Percentiles rank a stretch among this genome's conserved stretches.
phyloP scores from a whole-genome alignment of 2,329 filamentous ascomycete species.

The Purpureocillium takamizusanense region DNA sequence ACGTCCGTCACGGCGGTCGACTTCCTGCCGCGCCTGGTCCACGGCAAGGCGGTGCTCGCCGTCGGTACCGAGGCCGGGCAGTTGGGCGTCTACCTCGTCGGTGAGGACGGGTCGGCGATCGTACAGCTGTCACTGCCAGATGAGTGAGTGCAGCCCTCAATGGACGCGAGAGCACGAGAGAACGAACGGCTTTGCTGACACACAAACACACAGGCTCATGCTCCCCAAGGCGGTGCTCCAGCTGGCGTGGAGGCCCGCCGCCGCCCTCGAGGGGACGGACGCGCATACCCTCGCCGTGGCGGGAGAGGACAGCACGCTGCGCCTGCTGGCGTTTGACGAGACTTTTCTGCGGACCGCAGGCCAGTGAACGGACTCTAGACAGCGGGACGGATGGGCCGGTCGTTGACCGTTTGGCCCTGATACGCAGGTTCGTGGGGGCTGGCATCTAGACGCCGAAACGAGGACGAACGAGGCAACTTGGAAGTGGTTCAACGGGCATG shows the following conservation, averaged over 20 bases:
- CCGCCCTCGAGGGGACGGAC: neutral
- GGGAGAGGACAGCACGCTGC: neutral
- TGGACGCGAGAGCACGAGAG: no score
- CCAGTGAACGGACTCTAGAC: no score
- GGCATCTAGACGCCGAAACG: no score
- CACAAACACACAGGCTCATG: constrained; percentile 14
- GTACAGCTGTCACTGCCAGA: constrained; percentile 23
- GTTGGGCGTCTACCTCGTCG: constrained; percentile 34
- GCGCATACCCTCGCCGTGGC: neutral
- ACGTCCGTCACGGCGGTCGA: constrained; percentile 64
- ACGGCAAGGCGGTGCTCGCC: constrained; percentile 34
- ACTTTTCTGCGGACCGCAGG: neutral
- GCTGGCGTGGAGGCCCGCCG: constrained; percentile 57
- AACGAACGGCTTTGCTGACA: no score
- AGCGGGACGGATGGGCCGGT: no score
- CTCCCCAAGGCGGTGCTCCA: constrained; percentile 59
- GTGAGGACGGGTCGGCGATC: constrained; percentile 26
- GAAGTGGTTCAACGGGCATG: no score
- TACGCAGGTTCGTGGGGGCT: no score
- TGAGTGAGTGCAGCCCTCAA: constrained; percentile 33
- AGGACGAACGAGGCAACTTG: no score
- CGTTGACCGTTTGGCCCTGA: no score
- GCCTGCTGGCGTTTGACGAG: neutral
- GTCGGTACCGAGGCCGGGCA: constrained; percentile 48
- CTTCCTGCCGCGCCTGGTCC: constrained; percentile 37